Conservation (phyloP, 441 rosid species). For the Mallotus repandus region DNA sequence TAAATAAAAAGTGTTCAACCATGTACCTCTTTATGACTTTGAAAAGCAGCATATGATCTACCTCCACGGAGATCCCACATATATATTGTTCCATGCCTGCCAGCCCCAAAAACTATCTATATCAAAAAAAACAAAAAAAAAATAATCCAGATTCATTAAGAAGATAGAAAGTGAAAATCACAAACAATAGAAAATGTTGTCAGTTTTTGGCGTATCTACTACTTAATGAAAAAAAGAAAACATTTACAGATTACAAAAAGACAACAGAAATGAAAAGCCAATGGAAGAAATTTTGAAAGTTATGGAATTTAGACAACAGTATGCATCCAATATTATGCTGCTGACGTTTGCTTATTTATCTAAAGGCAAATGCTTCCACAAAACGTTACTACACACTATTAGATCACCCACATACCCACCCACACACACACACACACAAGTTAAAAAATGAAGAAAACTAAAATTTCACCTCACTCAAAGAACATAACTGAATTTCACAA, state of each 20-base stretch:
- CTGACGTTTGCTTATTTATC: constrained; percentile 2
- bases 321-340: neutral
- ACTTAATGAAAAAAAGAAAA: neutral
- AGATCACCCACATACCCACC: too few relatives aligned
- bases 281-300: too few relatives aligned
- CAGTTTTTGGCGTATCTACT: neutral
- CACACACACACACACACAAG: neutral
- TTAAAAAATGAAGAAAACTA: neutral
- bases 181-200: neutral
- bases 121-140: neutral
- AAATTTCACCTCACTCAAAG: neutral
- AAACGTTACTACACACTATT: neutral
- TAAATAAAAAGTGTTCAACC: constrained; percentile 4
- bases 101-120: constrained; percentile 80
- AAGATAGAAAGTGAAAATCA: neutral
- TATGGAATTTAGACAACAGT: neutral
- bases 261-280: too few relatives aligned
- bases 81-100: constrained; percentile 64
- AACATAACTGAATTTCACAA: neutral
- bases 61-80: constrained; percentile 98
- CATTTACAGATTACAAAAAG: neutral
- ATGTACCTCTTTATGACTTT: constrained; percentile 62
- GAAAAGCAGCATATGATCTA: constrained; percentile 60
- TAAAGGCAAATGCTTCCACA: neutral
- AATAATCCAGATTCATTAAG: too few relatives aligned